Conservation (phyloP, 192 early-diverging fungal species). For the Backusella circina region DNA sequence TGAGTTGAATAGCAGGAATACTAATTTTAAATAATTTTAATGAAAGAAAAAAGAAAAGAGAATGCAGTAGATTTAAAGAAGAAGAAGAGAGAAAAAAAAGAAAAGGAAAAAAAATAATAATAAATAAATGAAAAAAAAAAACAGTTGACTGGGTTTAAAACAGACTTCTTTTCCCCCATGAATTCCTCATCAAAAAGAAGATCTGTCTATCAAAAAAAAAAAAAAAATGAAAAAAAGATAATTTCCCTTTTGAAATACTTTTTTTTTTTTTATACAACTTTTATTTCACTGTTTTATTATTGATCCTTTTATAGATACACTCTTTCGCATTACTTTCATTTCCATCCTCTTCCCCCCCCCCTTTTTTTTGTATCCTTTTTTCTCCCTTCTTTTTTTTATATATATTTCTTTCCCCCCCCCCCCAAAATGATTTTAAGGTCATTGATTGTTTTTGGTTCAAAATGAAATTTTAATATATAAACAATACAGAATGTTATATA, state of each 20-base stretch:
- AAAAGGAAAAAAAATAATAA: background rate
- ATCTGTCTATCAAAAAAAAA: background rate
- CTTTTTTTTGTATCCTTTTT: background rate
- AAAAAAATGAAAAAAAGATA: background rate
- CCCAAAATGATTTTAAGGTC: background rate
- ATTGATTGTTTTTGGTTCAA: background rate
- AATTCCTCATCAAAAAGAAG: background rate
- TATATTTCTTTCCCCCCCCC: background rate
- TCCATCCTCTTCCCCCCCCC: background rate
- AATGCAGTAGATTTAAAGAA: background rate
- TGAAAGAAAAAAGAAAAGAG: background rate
- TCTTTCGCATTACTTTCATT: background rate
- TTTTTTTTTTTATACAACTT: background rate
- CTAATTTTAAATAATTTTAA: background rate
- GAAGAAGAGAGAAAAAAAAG: background rate
- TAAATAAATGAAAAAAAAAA: background rate
- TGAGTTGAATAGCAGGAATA: background rate
- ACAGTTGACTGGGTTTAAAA: background rate
- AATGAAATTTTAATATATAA: background rate
- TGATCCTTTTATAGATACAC: background rate
- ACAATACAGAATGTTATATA: background rate
- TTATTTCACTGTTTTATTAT: too few relatives aligned
- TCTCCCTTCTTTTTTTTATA: background rate
- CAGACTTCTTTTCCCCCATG: background rate
- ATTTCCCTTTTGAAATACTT: background rate